These are phyloP conservation scores for Neonectria punicea DNA, from an alignment of 2,329 filamentous ascomycete genomes.

Conservation along the genomic window DNA sequence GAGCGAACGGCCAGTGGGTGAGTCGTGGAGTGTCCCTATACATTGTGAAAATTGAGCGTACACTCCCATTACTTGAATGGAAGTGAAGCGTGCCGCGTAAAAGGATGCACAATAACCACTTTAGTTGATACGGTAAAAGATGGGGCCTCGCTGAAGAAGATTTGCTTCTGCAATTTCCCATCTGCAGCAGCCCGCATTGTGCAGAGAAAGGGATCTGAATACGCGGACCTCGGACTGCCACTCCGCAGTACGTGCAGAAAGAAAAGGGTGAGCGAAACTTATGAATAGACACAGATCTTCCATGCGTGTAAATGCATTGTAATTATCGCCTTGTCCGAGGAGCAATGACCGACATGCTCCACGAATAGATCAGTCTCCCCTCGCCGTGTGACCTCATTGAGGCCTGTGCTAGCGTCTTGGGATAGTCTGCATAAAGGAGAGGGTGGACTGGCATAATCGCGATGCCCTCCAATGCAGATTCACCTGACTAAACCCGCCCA, in stretches of 20 bases:
- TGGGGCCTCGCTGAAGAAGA: neutral
- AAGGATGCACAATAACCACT: no score
- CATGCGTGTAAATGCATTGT: neutral
- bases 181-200: neutral
- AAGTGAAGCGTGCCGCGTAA: no score
- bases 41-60: no score
- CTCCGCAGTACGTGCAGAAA: no score
- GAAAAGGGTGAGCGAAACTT: no score
- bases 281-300: neutral
- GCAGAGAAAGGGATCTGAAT: neutral
- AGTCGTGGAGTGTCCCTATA: neutral
- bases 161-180: neutral
- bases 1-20: no score
- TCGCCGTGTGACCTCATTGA: neutral
- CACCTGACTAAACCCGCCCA: neutral
- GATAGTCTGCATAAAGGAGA: neutral
- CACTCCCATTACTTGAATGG: no score
- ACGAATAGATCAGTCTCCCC: neutral
- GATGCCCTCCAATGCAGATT: neutral
- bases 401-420: neutral
- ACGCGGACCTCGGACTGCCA: neutral
- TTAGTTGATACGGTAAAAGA: no score
- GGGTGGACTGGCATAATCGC: neutral
- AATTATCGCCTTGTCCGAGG: neutral
- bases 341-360: neutral